Evolutionary conservation across 306 rosid genomes (phyloP).

Genomic region (Bauhinia variegata): DNA sequence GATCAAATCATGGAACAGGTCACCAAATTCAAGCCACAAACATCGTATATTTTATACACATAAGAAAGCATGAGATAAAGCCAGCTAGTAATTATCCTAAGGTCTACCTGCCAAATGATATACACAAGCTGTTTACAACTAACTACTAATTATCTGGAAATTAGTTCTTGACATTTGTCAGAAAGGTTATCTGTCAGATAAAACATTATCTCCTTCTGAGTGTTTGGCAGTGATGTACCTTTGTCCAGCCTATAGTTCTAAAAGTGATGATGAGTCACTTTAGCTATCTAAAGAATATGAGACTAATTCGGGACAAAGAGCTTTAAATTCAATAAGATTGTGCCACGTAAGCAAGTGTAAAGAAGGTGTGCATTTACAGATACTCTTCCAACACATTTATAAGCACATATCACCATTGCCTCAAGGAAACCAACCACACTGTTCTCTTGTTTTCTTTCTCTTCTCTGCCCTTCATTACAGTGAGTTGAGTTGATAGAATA

Average conservation of each 20-base stretch:
- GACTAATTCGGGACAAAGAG: too few species aligned
- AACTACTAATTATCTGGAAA: not conserved
- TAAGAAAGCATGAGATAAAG: not conserved
- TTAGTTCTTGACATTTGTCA: not conserved
- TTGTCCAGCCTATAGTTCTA: too few species aligned
- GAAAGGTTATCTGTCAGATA: not conserved
- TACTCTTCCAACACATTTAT: not conserved
- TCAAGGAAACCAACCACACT: not conserved
- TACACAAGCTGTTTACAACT: not conserved
- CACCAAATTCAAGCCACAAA: not conserved
- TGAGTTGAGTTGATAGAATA: too few species aligned
- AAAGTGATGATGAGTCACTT: too few species aligned
- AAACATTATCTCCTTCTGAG: not conserved
- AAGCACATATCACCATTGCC: slow-evolving; percentile 26
- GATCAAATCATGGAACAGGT: not conserved
- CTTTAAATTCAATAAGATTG: too few species aligned
- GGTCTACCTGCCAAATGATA: not conserved
- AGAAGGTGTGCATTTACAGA: too few species aligned
- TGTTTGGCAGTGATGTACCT: too few species aligned
- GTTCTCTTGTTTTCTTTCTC: not conserved
- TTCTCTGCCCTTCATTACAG: slow-evolving; percentile 1
- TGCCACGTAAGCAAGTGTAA: too few species aligned
- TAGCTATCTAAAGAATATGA: too few species aligned
- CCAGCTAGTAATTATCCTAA: not conserved
- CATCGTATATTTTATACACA: not conserved